Percentiles rank a stretch among this genome's conserved stretches.
phyloP scores from a whole-genome alignment of 148 eudicot genomes.

The Drosera capensis region DNA sequence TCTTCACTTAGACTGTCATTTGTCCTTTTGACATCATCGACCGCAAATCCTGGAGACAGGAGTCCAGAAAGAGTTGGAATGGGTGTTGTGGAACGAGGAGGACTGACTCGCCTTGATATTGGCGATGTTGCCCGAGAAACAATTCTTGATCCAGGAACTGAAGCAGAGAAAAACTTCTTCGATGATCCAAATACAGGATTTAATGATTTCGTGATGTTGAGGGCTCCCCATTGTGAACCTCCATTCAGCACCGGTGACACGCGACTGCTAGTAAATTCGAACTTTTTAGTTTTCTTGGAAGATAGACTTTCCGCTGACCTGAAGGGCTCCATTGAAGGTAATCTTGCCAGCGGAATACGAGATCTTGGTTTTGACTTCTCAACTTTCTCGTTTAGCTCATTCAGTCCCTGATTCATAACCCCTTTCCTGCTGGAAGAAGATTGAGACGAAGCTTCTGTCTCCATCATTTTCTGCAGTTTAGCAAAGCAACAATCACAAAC shows the following conservation, averaged over 20 bases:
- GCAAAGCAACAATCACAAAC: conserved; percentile 58
- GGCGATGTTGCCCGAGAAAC: conserved; percentile 50
- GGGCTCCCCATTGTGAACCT: conserved; percentile 19
- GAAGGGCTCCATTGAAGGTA: conserved; percentile 31
- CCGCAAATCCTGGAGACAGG: conserved; percentile 14
- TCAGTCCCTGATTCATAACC: conserved; percentile 17
- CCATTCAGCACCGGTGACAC: conserved; percentile 26
- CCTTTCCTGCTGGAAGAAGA: conserved; percentile 31
- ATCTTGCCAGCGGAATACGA: conserved; percentile 18
- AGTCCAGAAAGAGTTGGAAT: conserved; percentile 23
- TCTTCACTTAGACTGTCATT: conserved; percentile 36
- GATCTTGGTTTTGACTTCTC: conserved; percentile 15
- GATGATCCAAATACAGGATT: conserved; percentile 22
- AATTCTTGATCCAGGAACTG: conserved; percentile 38
- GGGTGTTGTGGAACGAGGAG: conserved; percentile 29
- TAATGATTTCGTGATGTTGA: conserved; percentile 18
- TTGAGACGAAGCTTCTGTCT: conserved; percentile 14
- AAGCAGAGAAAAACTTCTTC: conserved; percentile 29
- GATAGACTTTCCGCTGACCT: conserved; percentile 20
- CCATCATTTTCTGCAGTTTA: conserved; percentile 34
- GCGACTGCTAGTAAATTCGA: conserved; percentile 29
- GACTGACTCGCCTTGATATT: conserved; percentile 34
- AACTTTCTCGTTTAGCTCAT: conserved; percentile 19
- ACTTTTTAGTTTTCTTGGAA: conserved; percentile 29
- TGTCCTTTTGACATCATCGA: conserved; percentile 26